Conservation (phyloP, 2,329 filamentous ascomycete species). For the Madurella mycetomatis region DNA sequence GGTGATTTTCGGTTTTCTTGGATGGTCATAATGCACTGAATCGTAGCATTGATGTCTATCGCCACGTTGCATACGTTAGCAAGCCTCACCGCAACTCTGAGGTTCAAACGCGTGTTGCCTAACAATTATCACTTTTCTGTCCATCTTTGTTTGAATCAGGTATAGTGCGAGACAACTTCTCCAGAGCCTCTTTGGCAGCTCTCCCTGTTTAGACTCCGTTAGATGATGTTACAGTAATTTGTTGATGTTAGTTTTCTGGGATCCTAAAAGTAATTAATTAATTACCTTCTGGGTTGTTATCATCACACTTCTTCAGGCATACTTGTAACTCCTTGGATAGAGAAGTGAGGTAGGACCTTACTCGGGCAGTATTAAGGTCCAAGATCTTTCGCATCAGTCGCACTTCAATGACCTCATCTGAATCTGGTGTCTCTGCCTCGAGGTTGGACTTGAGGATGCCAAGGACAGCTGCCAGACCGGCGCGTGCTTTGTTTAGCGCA, state of each 20-base stretch:
- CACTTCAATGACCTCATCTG: neutral
- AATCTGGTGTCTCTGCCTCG: neutral
- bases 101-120: neutral
- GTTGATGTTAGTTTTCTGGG: neutral
- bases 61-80: neutral
- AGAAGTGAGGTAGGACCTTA: constrained; percentile 2
- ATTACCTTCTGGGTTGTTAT: neutral
- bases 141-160: constrained; percentile 1
- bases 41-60: constrained; percentile 3
- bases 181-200: neutral
- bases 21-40: constrained; percentile 5
- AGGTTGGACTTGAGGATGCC: constrained; percentile 3
- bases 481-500: constrained; percentile 3
- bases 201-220: neutral
- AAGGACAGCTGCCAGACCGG: neutral
- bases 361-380: constrained; percentile 3
- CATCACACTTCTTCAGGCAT: constrained; percentile 2
- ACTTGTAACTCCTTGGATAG: constrained; percentile 1
- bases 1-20: neutral
- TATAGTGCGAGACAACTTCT: neutral
- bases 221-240: neutral
- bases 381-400: constrained; percentile 1
- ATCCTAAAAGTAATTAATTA: too few species aligned
- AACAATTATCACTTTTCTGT: constrained; percentile 1
- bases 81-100: neutral